Evolutionary conservation across 1,139 yeast genomes (phyloP), one percentile per base, ranked within the genome.

Genomic region (Taphrina populina): DNA sequence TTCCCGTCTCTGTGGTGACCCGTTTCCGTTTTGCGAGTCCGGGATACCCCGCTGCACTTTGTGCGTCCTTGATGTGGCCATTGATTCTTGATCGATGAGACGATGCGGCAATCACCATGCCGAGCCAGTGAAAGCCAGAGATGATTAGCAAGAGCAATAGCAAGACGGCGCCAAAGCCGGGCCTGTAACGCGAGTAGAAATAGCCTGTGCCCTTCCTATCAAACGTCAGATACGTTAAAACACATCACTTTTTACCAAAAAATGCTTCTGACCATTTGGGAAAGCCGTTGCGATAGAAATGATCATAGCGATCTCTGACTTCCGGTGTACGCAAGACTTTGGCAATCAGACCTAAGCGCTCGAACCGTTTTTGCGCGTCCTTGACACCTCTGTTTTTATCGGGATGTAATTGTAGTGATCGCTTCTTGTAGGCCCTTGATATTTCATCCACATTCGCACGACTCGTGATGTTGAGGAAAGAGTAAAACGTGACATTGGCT

Each of bases 241-340:
- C 15, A n/a, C 4, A 15, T 7, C 17, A 10, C 26, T 40, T 13
- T 11, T 27, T 37, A 19, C 13, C 21, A 37, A n/a, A 27, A n/a
- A 58, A 21, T 46, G 29, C 3, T 78, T 81, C 34, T 30, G 30
- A 49, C 80, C 86, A 87, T 59, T 76, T 76, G 3, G 98, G 99
- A 70, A 92, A 92, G 2, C 98, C 99, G 63, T 82, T 79, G 35
- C 78, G 74, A 58, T 85, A 73, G 70, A 87, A 92, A 69, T 82
- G 90, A 68, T 92, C 97, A 68, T 92, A 92, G 15, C 92, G 76
- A 62, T 82, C 83, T 60, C 84, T 80, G 13, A 64, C 61, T 58
- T 78, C 76, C 7, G 79, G 75, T 49, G 79, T 77, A 60, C 88
- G 74, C 59, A 90, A 76, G 57, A 88, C 82, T 64, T 84, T 79